These are phyloP conservation scores for Primulina huaijiensis DNA, from an alignment of 257 asterid species.

Conservation along the genomic window DNA sequence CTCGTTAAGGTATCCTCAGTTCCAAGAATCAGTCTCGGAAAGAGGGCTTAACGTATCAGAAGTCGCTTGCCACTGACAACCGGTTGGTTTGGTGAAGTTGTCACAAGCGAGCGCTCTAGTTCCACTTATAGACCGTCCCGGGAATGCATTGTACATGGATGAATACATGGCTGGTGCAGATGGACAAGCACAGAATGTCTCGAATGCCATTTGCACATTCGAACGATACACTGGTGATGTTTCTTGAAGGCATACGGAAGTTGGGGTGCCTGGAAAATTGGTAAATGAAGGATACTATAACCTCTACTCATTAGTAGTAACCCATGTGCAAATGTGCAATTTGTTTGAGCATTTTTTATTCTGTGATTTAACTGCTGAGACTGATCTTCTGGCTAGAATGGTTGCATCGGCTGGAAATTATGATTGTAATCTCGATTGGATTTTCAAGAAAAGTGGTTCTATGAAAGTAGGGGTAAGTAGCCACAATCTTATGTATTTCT, in stretches of 20 bases:
- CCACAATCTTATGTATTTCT: no score
- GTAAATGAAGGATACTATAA: slow-evolving; percentile 24
- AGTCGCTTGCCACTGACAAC: slow-evolving; percentile 53
- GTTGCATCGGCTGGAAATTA: slow-evolving; percentile 72
- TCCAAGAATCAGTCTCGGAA: slow-evolving; percentile 45
- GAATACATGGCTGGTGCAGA: slow-evolving; percentile 58
- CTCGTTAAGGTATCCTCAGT: slow-evolving; percentile 33
- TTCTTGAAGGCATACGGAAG: slow-evolving; percentile 79
- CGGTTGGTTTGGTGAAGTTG: slow-evolving; percentile 72
- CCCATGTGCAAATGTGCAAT: no score
- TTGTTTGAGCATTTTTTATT: not conserved
- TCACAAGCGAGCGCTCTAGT: slow-evolving; percentile 47
- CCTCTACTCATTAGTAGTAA: not conserved
- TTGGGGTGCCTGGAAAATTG: slow-evolving; percentile 59
- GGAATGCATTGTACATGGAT: slow-evolving; percentile 49
- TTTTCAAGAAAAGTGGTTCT: slow-evolving; percentile 70
- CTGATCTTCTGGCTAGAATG: slow-evolving; percentile 63
- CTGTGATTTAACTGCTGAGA: slow-evolving; percentile 30
- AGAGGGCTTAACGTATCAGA: slow-evolving; percentile 65
- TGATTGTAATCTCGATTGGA: slow-evolving; percentile 78
- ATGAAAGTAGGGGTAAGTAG: slow-evolving; percentile 57
- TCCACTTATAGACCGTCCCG: slow-evolving; percentile 56
- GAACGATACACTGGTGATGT: slow-evolving; percentile 48
- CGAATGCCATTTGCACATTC: slow-evolving; percentile 53
- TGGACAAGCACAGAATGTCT: slow-evolving; percentile 40